Base-by-base conservation (phyloP, 2,329 filamentous ascomycete species). In the Periconia sp. region DNA sequence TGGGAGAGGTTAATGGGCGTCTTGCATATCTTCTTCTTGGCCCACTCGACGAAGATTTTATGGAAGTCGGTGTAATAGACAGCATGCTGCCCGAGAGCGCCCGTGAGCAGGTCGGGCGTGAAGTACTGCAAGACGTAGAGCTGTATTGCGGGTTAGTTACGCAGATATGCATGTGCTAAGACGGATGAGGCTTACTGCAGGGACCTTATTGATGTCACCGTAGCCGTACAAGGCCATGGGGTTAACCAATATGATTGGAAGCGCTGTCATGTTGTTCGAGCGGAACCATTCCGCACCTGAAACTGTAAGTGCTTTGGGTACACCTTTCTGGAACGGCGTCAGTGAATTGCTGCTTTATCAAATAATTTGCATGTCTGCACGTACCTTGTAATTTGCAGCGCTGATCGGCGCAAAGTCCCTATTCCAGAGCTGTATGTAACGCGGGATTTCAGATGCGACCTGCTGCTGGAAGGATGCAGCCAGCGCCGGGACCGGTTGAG, bases 61-160 rank as follows among this genome's bases (percentile, higher is more conserved):
- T 74, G 64, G 50, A 74, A 74, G 51, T 74, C 71, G 46, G 66
- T 70, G 57, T 72, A 72, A 59, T 73, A 74, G 9, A 71, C 71
- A 20, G 65, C 58, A 52, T 69, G 70, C n/a, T 65, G 50, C 13
- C 71, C 71, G 42, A 72, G 59, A 52, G 73, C 73, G 14, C 63
- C 71, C 13, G 67, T 70, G 9, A 74, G 54, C n/a, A 74, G 65
- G 47, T 74, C 71, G 15, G 71, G 71, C 2, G 70, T 72, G 27
- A 74, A 71, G 63, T 74, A 74, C 52, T 72, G 65, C 40, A 74
- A 57, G 49, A 73, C 67, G 60, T 74, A 74, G 23, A 74, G 66
- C 71, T 74, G 53, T 19, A 37, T 66, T 59, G 57, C 54, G 49
- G 58, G 63, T 72, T 54, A 70, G 66, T n/a, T 53, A 56, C 23